These are phyloP conservation scores for Venturiaceae sp. DNA, from an alignment of 2,329 filamentous ascomycete genomes.

Conservation along the genomic window DNA sequence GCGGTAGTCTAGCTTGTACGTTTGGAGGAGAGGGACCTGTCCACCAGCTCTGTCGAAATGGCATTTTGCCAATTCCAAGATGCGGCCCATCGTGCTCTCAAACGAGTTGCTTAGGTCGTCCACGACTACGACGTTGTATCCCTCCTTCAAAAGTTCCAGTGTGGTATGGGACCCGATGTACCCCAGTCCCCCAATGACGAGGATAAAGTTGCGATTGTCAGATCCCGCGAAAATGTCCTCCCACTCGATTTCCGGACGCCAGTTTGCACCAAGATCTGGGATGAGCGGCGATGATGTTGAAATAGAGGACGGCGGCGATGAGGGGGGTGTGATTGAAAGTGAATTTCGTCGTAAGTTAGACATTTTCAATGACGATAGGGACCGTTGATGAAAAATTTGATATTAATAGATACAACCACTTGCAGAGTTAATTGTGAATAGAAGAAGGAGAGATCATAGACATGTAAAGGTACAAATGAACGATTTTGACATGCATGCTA, in stretches of 20 bases:
- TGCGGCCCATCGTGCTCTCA: slow-evolving; percentile 25
- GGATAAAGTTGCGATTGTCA: slow-evolving; percentile 29
- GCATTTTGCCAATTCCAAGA: slow-evolving; percentile 24
- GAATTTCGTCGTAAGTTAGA: no score
- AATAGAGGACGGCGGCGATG: no score
- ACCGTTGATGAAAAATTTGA: no score
- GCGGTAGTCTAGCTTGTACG: slow-evolving; percentile 38
- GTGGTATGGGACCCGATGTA: slow-evolving; percentile 49
- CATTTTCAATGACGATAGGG: no score
- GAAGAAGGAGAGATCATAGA: no score
- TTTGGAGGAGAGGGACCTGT: slow-evolving; percentile 32
- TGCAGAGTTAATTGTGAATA: no score
- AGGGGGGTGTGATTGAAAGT: no score
- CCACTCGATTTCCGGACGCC: background rate
- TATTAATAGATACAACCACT: no score
- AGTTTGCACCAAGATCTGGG: background rate
- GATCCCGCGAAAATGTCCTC: background rate
- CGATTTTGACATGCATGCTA: no score
- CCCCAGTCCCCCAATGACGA: slow-evolving; percentile 45
- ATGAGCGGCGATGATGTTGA: no score
- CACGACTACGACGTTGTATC: slow-evolving; percentile 42
- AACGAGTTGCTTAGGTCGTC: slow-evolving; percentile 38
- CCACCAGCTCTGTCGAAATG: slow-evolving; percentile 29
- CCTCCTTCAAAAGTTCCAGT: slow-evolving; percentile 43
- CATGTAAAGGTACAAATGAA: no score